phyloP scores from a whole-genome alignment of 1,284 basidiomycete genomes.

The Naganishia cerealis region DNA sequence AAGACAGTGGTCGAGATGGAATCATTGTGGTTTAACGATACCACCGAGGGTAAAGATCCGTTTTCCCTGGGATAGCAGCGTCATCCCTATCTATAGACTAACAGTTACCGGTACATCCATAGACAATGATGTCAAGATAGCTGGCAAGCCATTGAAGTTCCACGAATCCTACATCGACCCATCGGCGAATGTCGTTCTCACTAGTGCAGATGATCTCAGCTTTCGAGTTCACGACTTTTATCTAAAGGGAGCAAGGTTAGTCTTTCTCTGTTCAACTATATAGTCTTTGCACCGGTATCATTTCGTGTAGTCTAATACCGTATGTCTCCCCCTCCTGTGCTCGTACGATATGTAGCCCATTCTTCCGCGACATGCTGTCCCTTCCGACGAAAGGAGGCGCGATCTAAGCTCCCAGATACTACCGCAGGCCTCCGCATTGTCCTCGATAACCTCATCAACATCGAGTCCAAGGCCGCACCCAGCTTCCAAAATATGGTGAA shows the following conservation, averaged over 20 bases:
- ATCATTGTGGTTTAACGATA: too few relatives aligned
- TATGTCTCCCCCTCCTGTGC: neutral
- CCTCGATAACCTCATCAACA: neutral
- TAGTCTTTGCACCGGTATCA: neutral
- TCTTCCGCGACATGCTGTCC: conserved; percentile 18
- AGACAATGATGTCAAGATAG: too few relatives aligned
- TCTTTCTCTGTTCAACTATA: neutral
- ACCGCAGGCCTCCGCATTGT: neutral
- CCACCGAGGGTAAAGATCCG: too few relatives aligned
- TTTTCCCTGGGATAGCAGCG: too few relatives aligned
- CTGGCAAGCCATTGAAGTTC: neutral
- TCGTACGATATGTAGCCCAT: too few relatives aligned
- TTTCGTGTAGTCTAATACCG: neutral
- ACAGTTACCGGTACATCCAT: too few relatives aligned
- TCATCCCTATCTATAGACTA: too few relatives aligned
- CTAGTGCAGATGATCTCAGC: neutral
- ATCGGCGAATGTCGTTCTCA: neutral
- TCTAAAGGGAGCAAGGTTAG: conserved; percentile 15
- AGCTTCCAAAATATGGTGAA: neutral
- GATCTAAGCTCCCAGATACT: neutral
- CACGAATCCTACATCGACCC: conserved; percentile 9
- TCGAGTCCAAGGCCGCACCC: neutral
- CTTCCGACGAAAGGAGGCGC: neutral
- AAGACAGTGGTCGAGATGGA: too few relatives aligned
- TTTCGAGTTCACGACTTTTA: conserved; percentile 12